Evolutionary conservation across 176 grass and related monocot genomes (phyloP).

Genomic region (Ensete glaucum): DNA sequence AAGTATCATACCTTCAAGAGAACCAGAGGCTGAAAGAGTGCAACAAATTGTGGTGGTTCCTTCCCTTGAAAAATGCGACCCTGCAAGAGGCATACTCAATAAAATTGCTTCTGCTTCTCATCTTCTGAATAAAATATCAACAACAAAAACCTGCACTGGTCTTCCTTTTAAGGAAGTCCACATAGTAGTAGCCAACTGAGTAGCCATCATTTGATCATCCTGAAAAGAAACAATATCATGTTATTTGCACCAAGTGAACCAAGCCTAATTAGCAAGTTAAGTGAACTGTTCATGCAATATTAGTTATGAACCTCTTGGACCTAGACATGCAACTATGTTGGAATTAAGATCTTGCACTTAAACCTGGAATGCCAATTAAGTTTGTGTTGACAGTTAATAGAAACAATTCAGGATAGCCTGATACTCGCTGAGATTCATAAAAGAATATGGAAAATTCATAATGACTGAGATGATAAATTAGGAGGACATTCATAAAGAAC

Average conservation of each 20-base stretch:
- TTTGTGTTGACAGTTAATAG: neutral
- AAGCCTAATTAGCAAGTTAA: neutral
- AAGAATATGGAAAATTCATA: neutral
- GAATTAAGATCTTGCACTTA: neutral
- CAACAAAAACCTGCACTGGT: slow-evolving; percentile 55
- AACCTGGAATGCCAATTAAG: neutral
- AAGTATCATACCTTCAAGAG: slow-evolving; percentile 62
- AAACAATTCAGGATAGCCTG: neutral
- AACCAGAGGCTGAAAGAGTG: slow-evolving; percentile 93
- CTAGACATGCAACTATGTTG: neutral
- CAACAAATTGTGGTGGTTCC: slow-evolving; percentile 87
- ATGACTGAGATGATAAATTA: neutral
- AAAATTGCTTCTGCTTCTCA: slow-evolving; percentile 7
- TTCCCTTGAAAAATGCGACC: slow-evolving; percentile 84
- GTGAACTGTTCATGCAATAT: neutral
- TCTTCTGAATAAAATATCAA: neutral
- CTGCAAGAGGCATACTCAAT: slow-evolving; percentile 33
- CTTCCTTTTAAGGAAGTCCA: slow-evolving; percentile 91
- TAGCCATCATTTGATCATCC: slow-evolving; percentile 64
- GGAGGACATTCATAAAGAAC: neutral
- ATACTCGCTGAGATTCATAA: neutral
- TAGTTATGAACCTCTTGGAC: neutral
- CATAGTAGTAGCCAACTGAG: slow-evolving; percentile 53
- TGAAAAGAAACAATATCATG: slow-evolving; percentile 23
- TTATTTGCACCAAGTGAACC: neutral